Evolutionary conservation across 805 yeast species (phyloP), one percentile per base, ranked within the genome.

Genomic region (Candida taoyuanica): DNA sequence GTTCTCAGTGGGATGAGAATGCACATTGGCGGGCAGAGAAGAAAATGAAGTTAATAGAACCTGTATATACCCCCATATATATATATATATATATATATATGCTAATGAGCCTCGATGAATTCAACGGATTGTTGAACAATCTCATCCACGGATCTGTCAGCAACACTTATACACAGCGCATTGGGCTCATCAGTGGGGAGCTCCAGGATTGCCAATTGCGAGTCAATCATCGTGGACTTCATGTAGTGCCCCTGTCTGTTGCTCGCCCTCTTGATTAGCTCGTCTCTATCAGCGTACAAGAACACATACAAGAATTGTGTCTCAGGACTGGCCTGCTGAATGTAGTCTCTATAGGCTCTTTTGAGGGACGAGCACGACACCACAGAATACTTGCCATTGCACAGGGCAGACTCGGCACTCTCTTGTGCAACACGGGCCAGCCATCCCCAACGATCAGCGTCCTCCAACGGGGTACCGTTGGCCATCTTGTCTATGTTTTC

Each of bases 391-490:
- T 28, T 30, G 7, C 49, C 54, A 19, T 54, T 53, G 19, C 55
- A 55, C 12, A 49, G 34, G 4, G 80, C 69, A n/a, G 59, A 51
- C 1, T 49, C 45, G 2, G 74, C 62, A 2, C 79, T 63, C 5
- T 47, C 46, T 5, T 50, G 44, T 4, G 80, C 64, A 11, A 93
- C 61, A 27, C 58, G 56, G 27, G 66, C 60, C 15, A 93, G 70
- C 98, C 98, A 93, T 1, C 74, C 89, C 89, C 91, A 85, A 43
- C 98, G 66, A 60, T 93, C 98, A 2, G 80, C 93, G 55, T 93
- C 98, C 0, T 80, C 75, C 41, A 93, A 66, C 2, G 98, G 95
- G 16, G 74, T 70, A 0, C 95, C 95, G 16, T 66, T 52, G 3
- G 83, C 62, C 98, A 93, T 93, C 60, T 93, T 93, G 15, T 71